A percentile compares a stretch with the other conserved stretches of the same genome.
Evolutionary conservation across 2,329 filamentous ascomycete genomes (phyloP).

Genomic region (Ramularia endophylla): DNA sequence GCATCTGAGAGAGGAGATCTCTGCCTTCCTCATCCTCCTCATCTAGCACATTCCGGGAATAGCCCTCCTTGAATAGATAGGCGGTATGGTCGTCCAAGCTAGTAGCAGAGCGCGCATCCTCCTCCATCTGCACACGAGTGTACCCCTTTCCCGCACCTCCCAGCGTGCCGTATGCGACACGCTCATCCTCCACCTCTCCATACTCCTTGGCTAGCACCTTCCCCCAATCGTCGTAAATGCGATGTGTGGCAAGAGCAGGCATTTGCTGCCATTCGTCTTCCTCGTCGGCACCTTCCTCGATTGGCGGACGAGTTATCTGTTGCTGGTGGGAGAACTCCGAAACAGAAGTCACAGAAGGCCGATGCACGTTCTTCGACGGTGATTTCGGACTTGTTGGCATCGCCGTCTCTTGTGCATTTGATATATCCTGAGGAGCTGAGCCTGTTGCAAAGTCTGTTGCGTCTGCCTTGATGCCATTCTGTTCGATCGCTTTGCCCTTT

Average conservation of each 20-base stretch:
- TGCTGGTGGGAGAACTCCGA: conserved; percentile 94
- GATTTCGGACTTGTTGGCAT: conserved; percentile 1
- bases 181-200: conserved; percentile 61
- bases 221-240: conserved; percentile 94
- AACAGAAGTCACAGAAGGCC: conserved; percentile 29
- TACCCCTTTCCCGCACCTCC: conserved; percentile 93
- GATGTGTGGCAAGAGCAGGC: conserved; percentile 87
- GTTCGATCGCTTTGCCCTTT: conserved; percentile 4
- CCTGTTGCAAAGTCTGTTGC: conserved; percentile 6
- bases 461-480: background rate
- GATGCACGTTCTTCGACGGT: conserved; percentile 14
- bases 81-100: conserved; percentile 97
- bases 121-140: conserved; percentile 88
- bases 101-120: conserved; percentile 87
- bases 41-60: conserved; percentile 52
- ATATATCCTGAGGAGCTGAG: no score
- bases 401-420: no score
- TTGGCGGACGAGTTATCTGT: conserved; percentile 47
- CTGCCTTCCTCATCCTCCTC: conserved; percentile 65
- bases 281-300: conserved; percentile 46
- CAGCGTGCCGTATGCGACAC: conserved; percentile 66
- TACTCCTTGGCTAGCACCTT: conserved; percentile 78
- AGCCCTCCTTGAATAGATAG: conserved; percentile 79
- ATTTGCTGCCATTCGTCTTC: conserved; percentile 86
- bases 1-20: conserved; percentile 82